Conservation (phyloP, 192 early-diverging fungal genomes). For the Powellomyces hirtus region DNA sequence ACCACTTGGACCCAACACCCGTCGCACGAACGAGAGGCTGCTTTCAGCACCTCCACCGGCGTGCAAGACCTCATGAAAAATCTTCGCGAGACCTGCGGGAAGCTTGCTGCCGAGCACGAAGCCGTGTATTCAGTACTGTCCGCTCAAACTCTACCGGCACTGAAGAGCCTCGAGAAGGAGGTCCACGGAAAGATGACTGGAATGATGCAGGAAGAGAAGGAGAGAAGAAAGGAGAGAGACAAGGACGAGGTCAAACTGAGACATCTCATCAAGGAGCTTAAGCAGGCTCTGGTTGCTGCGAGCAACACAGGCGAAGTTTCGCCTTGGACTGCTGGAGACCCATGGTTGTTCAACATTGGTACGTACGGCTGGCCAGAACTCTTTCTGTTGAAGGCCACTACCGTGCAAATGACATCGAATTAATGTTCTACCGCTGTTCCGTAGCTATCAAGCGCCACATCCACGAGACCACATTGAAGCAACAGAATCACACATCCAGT, state of each 20-base stretch:
- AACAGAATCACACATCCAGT: not conserved
- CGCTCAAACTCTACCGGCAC: slow-evolving; percentile 11
- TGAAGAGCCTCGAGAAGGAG: slow-evolving; percentile 13
- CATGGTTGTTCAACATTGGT: slow-evolving; percentile 14
- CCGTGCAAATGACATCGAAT: not conserved
- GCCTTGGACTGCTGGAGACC: slow-evolving; percentile 18
- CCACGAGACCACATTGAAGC: not conserved
- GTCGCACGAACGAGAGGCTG: slow-evolving; percentile 14
- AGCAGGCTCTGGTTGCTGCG: not conserved
- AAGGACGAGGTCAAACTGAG: slow-evolving; percentile 15
- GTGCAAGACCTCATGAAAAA: slow-evolving; percentile 1
- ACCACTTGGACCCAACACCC: slow-evolving; percentile 9
- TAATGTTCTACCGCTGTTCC: too few relatives aligned
- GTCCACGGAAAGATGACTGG: slow-evolving; percentile 10
- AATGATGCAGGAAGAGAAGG: slow-evolving; percentile 15
- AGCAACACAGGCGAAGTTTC: not conserved
- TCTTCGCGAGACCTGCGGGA: slow-evolving; percentile 2
- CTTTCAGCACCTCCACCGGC: not conserved
- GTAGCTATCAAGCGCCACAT: slow-evolving; percentile 17
- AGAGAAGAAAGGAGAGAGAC: slow-evolving; percentile 18
- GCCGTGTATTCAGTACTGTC: slow-evolving; percentile 10
- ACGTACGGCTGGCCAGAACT: too few relatives aligned
- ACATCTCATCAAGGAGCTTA: not conserved
- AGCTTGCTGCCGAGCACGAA: slow-evolving; percentile 17
- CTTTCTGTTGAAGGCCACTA: too few relatives aligned